Percentiles rank a stretch among this genome's conserved stretches.
These are phyloP conservation scores for Pythium coloratum DNA, from an alignment of 352 stramenopile species.

Conservation along the genomic window DNA sequence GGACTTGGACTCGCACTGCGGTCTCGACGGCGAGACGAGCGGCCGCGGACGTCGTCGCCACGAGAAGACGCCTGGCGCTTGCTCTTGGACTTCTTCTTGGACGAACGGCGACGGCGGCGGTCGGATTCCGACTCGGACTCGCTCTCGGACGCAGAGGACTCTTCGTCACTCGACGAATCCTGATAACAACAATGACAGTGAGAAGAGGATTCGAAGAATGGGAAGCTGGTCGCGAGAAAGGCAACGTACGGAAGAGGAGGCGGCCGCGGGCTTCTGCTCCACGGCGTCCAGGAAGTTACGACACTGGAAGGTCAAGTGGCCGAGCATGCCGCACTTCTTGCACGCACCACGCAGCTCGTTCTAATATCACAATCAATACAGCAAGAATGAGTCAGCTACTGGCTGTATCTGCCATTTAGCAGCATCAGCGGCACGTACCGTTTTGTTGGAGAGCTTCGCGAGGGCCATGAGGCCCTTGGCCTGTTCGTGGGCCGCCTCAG, in stretches of 20 bases:
- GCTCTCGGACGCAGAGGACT: conserved; percentile 7
- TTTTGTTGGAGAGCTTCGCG: conserved; percentile 94
- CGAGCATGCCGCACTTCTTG: conserved; percentile 91
- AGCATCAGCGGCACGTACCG: conserved; percentile 39
- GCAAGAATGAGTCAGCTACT: background rate
- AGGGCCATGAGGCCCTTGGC: conserved; percentile 93
- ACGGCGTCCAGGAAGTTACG: conserved; percentile 58
- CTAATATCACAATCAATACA: conserved; percentile 24
- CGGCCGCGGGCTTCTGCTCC: conserved; percentile 31
- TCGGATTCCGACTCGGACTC: conserved; percentile 15
- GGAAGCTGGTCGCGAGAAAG: too few relatives aligned
- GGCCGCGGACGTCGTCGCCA: background rate
- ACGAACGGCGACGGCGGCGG: conserved; percentile 7
- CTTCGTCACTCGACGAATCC: conserved; percentile 27
- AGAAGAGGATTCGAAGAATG: too few relatives aligned
- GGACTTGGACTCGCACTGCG: conserved; percentile 6
- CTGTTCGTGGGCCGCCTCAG: conserved; percentile 84
- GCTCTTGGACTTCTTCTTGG: conserved; percentile 21
- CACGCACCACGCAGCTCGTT: conserved; percentile 77
- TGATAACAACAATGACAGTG: background rate
- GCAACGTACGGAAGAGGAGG: conserved; percentile 20
- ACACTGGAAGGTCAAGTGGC: conserved; percentile 92
- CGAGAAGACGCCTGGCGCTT: conserved; percentile 2
- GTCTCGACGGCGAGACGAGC: conserved; percentile 9
- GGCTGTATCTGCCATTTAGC: background rate